These are phyloP conservation scores for Cadophora sp. DNA, from an alignment of 2,329 filamentous ascomycete species.

Conservation along the genomic window DNA sequence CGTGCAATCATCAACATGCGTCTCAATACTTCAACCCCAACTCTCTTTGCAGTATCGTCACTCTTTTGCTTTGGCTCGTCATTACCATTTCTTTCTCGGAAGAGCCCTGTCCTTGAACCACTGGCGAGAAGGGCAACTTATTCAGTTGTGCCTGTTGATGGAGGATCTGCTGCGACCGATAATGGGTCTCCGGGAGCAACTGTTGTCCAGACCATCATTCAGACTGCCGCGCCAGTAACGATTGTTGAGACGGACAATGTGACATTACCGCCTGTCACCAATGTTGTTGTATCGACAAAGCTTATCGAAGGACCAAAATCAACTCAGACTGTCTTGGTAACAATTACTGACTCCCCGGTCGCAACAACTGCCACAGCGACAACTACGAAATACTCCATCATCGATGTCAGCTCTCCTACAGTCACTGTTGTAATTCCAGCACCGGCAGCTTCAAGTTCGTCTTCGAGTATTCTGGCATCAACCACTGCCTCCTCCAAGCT, in stretches of 20 bases:
- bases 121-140: conserved; percentile 41
- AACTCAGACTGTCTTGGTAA: conserved; percentile 37
- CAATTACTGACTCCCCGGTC: conserved; percentile 32
- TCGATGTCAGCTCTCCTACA: conserved; percentile 39
- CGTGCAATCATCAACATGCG: conserved; percentile 34
- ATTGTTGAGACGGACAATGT: conserved; percentile 37
- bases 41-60: conserved; percentile 39
- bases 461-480: conserved; percentile 7
- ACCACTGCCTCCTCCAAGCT: neutral
- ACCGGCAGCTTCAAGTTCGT: conserved; percentile 16
- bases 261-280: conserved; percentile 34
- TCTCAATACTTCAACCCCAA: conserved; percentile 34
- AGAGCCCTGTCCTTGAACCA: conserved; percentile 21
- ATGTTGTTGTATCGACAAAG: conserved; percentile 35
- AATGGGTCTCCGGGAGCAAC: conserved; percentile 23
- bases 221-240: conserved; percentile 36
- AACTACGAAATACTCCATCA: conserved; percentile 39
- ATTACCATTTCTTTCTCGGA: conserved; percentile 36
- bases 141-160: conserved; percentile 46
- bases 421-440: conserved; percentile 33
- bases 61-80: conserved; percentile 36
- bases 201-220: conserved; percentile 37
- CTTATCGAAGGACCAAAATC: conserved; percentile 37
- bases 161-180: conserved; percentile 35
- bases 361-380: conserved; percentile 35